These are phyloP conservation scores for Mycosarcoma mackinlayi DNA, from an alignment of 1,284 basidiomycete genomes.

Conservation along the genomic window DNA sequence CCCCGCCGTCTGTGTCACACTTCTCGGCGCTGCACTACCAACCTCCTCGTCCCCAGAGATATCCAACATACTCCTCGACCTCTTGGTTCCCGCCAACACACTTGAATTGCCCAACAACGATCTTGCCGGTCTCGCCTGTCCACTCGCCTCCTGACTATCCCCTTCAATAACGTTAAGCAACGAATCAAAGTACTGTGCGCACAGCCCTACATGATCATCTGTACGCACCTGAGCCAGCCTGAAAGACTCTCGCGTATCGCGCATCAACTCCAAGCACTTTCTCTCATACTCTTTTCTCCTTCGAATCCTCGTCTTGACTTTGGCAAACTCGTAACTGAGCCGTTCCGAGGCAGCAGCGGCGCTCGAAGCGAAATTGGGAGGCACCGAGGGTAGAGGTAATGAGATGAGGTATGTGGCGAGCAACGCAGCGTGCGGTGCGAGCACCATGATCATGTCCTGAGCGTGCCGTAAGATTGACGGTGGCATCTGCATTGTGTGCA, in stretches of 20 bases:
- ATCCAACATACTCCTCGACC: slow-evolving; percentile 33
- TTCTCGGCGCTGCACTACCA: neutral
- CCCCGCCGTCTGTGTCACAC: slow-evolving; percentile 8
- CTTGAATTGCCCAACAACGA: slow-evolving; percentile 21
- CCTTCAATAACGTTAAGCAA: slow-evolving; percentile 47
- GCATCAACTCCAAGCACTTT: slow-evolving; percentile 43
- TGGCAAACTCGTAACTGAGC: slow-evolving; percentile 31
- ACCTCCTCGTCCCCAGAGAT: slow-evolving; percentile 1
- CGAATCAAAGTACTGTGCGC: slow-evolving; percentile 47
- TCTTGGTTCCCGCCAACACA: slow-evolving; percentile 26
- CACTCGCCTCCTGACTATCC: slow-evolving; percentile 5
- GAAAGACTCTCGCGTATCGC: slow-evolving; percentile 42
- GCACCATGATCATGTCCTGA: slow-evolving; percentile 53
- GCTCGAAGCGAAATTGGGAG: slow-evolving; percentile 17
- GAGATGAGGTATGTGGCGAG: slow-evolving; percentile 51
- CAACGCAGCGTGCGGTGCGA: slow-evolving; percentile 49
- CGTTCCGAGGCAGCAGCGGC: slow-evolving; percentile 17
- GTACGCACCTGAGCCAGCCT: slow-evolving; percentile 21
- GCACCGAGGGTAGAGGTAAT: slow-evolving; percentile 29
- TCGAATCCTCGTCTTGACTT: slow-evolving; percentile 37
- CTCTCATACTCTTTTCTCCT: slow-evolving; percentile 52
- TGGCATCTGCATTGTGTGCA: slow-evolving; percentile 38
- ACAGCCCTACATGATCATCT: slow-evolving; percentile 46
- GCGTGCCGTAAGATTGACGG: slow-evolving; percentile 38
- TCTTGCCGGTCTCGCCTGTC: slow-evolving; percentile 7